Base-by-base conservation (phyloP, 2,329 filamentous ascomycete species). In the Paracorniculantispora psalliotae region DNA sequence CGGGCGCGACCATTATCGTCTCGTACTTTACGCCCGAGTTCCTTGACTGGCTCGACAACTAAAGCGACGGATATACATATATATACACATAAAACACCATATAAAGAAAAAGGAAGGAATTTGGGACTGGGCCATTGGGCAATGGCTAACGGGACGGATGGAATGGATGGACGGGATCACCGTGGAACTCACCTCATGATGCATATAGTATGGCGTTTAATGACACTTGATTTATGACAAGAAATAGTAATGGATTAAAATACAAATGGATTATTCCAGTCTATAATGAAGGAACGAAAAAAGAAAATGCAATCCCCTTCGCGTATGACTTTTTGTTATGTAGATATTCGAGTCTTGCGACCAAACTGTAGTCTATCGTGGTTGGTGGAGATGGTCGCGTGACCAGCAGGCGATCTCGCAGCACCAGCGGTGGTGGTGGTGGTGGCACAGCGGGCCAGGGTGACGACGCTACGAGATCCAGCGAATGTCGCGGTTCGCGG, bases 21-120 rank as follows among this genome's bases (percentile, higher is more conserved):
- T 94, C 85, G 74, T 99, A 99, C 75, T 97, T 97, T 69, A 92
- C 90, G 0, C 94, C 94, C 1, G 90, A 88, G 64, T 87, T 89
- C 69, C 75, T 89, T 26, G 84, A 88, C 70, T 88, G 85, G 85
- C 74, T 88, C 60, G 80, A 82, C 61, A 79, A 78, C 61, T 84
- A 74, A 65, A 51, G 21, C n/a, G 21, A 19, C 10, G 17, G 53
- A 23, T 12, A 2, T 1, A 23, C 15, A 26, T 26, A 51, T n/a
- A 51, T 2, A 37, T 25, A 30, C n/a, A 46, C 1, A 43, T 33
- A 25, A 43, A 15, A 33, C 12, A 13, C 17, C 1, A 39, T 19
- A 41, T 30, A 48, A 41, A 3, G 28, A 4, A 51, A 8, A 39
- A 23, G 15, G 17, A 48, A 1, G 4, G 23, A 30, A 2, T 28